Percentiles rank a stretch among this genome's conserved stretches.
These are phyloP conservation scores for Scleromitrula shiraiana DNA, from an alignment of 2,329 filamentous ascomycete genomes.

Conservation along the genomic window DNA sequence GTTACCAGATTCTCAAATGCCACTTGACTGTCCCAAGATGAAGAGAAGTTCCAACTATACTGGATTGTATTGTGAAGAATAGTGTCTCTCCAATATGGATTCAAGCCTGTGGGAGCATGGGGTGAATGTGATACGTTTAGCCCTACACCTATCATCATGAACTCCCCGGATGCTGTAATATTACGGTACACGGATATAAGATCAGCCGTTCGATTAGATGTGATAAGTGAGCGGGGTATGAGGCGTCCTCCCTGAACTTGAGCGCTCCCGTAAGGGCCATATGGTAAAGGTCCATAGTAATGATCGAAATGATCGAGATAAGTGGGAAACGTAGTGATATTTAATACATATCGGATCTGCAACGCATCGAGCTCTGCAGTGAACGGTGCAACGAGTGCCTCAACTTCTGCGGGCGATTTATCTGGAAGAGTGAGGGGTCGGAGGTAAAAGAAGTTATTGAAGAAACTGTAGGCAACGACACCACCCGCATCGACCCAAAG, in stretches of 20 bases:
- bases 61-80: too few relatives aligned
- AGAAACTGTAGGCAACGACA: conserved; percentile 42
- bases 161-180: conserved; percentile 27
- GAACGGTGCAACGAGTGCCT: conserved; percentile 40
- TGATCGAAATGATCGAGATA: conserved; percentile 28
- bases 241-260: conserved; percentile 36
- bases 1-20: too few relatives aligned
- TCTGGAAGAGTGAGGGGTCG: conserved; percentile 40
- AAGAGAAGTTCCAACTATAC: too few relatives aligned
- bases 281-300: conserved; percentile 27
- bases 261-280: conserved; percentile 16
- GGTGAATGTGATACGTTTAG: conserved; percentile 27
- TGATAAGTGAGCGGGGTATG: conserved; percentile 32
- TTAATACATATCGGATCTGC: conserved; percentile 28
- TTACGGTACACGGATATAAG: conserved; percentile 26
- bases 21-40: too few relatives aligned
- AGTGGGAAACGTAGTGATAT: conserved; percentile 17
- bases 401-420: conserved; percentile 35
- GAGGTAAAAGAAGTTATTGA: conserved; percentile 39
- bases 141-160: conserved; percentile 29
- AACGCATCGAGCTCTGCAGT: conserved; percentile 33
- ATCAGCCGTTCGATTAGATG: conserved; percentile 19
- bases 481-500: conserved; percentile 41
- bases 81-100: too few relatives aligned
- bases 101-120: too few relatives aligned